Conservation (phyloP, 345 rosid genomes). For the Gossypium sturtianum region DNA sequence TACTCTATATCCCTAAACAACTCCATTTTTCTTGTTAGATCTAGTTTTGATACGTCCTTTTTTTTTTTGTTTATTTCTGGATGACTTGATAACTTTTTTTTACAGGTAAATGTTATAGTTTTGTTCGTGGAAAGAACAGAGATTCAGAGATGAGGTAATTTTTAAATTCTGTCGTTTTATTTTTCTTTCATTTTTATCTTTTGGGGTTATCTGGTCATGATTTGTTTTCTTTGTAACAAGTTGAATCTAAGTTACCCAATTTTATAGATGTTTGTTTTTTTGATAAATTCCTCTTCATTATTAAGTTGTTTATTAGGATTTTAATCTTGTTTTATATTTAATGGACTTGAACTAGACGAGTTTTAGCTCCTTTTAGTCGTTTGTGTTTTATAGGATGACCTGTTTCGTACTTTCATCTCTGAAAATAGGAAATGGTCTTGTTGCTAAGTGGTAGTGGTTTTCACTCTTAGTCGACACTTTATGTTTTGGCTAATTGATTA, state of each 20-base stretch:
- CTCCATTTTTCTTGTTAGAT: background rate
- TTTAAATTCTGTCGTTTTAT: background rate
- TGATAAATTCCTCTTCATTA: background rate
- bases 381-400: background rate
- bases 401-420: background rate
- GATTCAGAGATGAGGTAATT: slow-evolving; percentile 31
- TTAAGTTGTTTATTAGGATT: background rate
- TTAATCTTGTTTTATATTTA: background rate
- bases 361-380: background rate
- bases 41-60: background rate
- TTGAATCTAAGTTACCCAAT: background rate
- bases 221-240: background rate
- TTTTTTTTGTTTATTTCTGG: background rate
- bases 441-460: background rate
- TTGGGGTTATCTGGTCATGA: background rate
- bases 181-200: background rate
- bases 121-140: background rate
- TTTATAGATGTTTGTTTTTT: background rate
- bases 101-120: slow-evolving; percentile 3
- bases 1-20: too few relatives aligned
- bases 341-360: background rate
- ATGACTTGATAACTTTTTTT: background rate
- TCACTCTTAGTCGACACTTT: background rate
- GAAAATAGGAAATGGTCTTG: background rate
- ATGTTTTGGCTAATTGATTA: background rate